Percentiles rank a stretch among this genome's conserved stretches.
phyloP scores from a whole-genome alignment of 148 eudicot genomes.

The Nepenthes gracilis region DNA sequence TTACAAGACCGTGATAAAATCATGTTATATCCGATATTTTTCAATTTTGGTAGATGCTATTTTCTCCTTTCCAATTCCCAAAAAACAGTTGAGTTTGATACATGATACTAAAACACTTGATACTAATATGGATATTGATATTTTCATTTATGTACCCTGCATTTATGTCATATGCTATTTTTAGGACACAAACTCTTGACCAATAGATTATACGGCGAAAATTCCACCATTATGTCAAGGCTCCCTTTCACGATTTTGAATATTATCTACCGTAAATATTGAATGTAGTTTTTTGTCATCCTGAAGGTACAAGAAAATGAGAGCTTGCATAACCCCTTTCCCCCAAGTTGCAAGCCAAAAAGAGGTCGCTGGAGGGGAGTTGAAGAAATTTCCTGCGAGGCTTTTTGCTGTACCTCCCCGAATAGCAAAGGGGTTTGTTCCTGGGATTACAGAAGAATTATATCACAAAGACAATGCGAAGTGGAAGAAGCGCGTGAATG shows the following conservation, averaged over 20 bases:
- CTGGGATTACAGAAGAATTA: constrained; percentile 44
- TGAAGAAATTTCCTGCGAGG: constrained; percentile 52
- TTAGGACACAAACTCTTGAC: not conserved
- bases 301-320: constrained; percentile 71
- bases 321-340: constrained; percentile 48
- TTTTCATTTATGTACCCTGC: too few species aligned
- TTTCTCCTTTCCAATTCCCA: too few species aligned
- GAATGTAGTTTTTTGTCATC: not conserved
- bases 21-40: too few species aligned
- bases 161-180: too few species aligned
- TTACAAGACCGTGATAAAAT: too few species aligned
- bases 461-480: constrained; percentile 40
- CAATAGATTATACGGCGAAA: not conserved
- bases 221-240: too few species aligned
- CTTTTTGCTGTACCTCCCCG: constrained; percentile 55
- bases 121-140: too few species aligned
- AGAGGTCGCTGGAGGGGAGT: constrained; percentile 44
- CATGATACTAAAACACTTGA: too few species aligned
- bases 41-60: too few species aligned
- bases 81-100: too few species aligned
- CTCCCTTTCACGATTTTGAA: not conserved
- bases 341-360: constrained; percentile 25
- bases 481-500: constrained; percentile 60
- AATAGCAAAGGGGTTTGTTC: constrained; percentile 43
- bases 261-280: not conserved